Evolutionary conservation across 2,329 filamentous ascomycete species (phyloP).

Genomic region (Aspergillus tubingensis): DNA sequence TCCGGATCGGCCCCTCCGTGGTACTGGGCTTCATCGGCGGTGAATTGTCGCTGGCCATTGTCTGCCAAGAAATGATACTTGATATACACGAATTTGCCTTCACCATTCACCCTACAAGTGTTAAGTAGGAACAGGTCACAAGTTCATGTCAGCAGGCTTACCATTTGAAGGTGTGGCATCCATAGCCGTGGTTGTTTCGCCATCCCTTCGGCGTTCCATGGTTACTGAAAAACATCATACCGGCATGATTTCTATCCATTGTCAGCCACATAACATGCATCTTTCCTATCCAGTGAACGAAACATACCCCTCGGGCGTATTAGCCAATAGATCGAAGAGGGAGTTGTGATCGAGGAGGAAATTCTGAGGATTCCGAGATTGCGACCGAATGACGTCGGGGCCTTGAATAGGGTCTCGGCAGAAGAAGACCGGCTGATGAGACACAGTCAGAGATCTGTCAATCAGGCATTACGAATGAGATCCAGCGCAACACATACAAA

Average conservation of each 20-base stretch:
- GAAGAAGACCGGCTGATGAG: slow-evolving; percentile 50
- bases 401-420: slow-evolving; percentile 51
- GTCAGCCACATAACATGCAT: background rate
- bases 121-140: too few relatives aligned
- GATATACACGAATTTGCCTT: slow-evolving; percentile 54
- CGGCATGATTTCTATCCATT: slow-evolving; percentile 45
- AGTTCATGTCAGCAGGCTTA: slow-evolving; percentile 2
- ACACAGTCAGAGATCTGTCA: too few relatives aligned
- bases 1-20: slow-evolving; percentile 54
- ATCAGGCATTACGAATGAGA: too few relatives aligned
- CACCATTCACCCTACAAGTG: slow-evolving; percentile 42
- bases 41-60: slow-evolving; percentile 52
- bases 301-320: slow-evolving; percentile 46
- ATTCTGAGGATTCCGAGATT: slow-evolving; percentile 50
- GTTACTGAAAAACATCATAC: slow-evolving; percentile 54
- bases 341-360: slow-evolving; percentile 54
- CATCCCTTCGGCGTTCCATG: slow-evolving; percentile 53
- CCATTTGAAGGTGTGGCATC: slow-evolving; percentile 53
- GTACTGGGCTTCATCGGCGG: slow-evolving; percentile 46
- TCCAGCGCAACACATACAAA: slow-evolving; percentile 30
- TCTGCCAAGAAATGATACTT: slow-evolving; percentile 54
- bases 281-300: background rate
- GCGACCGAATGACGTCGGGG: slow-evolving; percentile 52
- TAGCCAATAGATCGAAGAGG: slow-evolving; percentile 52
- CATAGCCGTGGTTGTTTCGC: slow-evolving; percentile 47